Evolutionary conservation across 768 basidiomycete species (phyloP), one percentile per base, ranked within the genome.

Genomic region (Phaeotremella skinneri): DNA sequence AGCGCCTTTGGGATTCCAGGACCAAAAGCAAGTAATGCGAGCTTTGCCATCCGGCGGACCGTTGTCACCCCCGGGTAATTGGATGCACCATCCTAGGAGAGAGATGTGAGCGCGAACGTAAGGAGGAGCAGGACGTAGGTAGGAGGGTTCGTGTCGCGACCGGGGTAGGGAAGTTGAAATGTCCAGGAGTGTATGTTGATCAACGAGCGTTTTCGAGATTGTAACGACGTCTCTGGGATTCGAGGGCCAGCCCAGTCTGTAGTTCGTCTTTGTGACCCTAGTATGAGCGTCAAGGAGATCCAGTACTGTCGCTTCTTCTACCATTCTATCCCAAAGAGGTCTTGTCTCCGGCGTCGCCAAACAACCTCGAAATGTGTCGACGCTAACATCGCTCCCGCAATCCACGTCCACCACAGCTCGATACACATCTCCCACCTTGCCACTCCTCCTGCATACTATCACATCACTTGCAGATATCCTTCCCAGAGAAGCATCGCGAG

Each of bases 41-140:
- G 63, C 67, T 56, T 63, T 64, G n/a, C 61, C 62, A 27, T 60
- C 60, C 25, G 66, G 59, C 26, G 56, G 51, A 17, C 29, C 29
- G 57, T 80, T 42, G 78, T 83, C 70, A 70, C 16, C 34, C 20
- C 32, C 52, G 32, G 60, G 60, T 30, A 56, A 79, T 78, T 94
- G 91, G n/a, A 96, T 85, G 72, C 89, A 93, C 91, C 91, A 96
- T 26, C 91, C 89, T 64, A 91, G 88, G 49, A 97, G 87, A 86
- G 69, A 42, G 57, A 94, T 85, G 71, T 91, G 83, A 9, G 92
- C 93, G 72, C 92, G 83, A 42, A 97, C 91, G 71, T 87, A 91
- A 17, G 92, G 93, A 26, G 92, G 93, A 17, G 90, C 87, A 0
- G 92, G 90, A 62, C 92, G 83, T 50, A 97, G 80, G 78, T 92